A percentile compares a stretch with the other conserved stretches of the same genome.
phyloP scores from a whole-genome alignment of 108 stramenopile genomes.

The Skeletonema grethae region DNA sequence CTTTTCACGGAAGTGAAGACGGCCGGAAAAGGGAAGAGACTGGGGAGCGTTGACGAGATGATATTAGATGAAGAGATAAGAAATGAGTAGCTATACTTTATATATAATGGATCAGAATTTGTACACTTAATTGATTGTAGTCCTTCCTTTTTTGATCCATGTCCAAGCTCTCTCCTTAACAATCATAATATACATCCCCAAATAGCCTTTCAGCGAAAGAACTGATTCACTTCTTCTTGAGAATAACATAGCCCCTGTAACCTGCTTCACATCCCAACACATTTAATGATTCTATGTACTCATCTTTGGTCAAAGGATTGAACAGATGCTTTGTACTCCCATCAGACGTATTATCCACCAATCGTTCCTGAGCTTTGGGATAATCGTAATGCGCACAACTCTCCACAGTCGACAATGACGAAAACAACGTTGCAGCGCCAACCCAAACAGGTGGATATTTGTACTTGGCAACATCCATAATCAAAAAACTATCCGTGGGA shows the following conservation, averaged over 20 bases:
- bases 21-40: slow-evolving; percentile 8
- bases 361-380: slow-evolving; percentile 37
- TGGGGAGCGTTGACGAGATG: slow-evolving; percentile 1
- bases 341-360: slow-evolving; percentile 7
- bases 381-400: slow-evolving; percentile 61
- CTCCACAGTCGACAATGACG: slow-evolving; percentile 72
- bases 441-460: slow-evolving; percentile 97
- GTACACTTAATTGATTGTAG: not conserved
- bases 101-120: not conserved
- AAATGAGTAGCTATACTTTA: not conserved
- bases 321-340: slow-evolving; percentile 3
- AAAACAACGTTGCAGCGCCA: slow-evolving; percentile 59
- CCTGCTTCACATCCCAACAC: slow-evolving; percentile 50
- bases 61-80: not conserved
- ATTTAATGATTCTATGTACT: slow-evolving; percentile 26
- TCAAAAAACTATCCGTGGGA: slow-evolving; percentile 79
- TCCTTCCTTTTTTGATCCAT: not conserved
- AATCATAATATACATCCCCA: not conserved
- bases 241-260: slow-evolving; percentile 65
- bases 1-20: slow-evolving; percentile 4
- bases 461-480: slow-evolving; percentile 98
- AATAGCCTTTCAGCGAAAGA: not conserved
- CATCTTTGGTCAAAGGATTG: slow-evolving; percentile 20
- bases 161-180: not conserved
- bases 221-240: slow-evolving; percentile 21